Evolutionary conservation across 371 early-diverging fungal species (phyloP), one percentile per base, ranked within the genome.

Genomic region (Syncephalastrum sp.): DNA sequence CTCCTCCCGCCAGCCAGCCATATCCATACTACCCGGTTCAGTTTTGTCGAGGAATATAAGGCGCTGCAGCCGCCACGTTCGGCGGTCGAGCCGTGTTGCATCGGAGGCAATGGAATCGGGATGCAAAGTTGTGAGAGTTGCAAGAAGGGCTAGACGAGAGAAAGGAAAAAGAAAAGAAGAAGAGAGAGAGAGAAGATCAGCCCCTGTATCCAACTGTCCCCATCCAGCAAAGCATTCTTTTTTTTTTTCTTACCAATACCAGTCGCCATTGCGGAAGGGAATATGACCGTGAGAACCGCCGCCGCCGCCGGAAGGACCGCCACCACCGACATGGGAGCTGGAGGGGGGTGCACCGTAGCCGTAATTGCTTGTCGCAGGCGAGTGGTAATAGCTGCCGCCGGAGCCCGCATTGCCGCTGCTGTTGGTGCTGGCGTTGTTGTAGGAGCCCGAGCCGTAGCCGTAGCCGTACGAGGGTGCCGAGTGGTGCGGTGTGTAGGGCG

Each of bases 61-160:
- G 29, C 29, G 29, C 29, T 29, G 29, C 6, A 6, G 29, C 29
- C 4, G 29, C 29, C 29, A 29, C 29, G 29, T 29, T 29, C 29
- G 29, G 63, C 5, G 74, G 74, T 43, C 70, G 70, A 7, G 67
- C 61, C 12, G 76, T 61, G 14, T 67, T 71, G 54, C 86, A 86
- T 50, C 84, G 79, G 47, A 87, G 65, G 62, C 87, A 87, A 43
- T 83, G 82, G 69, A 81, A 81, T 48, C 87, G 70, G 12, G 85
- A 83, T 21, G 87, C 87, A 67, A 87, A 86, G 57, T 86, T 86
- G 63, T 86, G 85, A 38, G 83, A 74, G 47, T 75, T 81, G 61
- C 86, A 86, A 4, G 77, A 67, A 17, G 83, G 83, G 56, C 75
- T 75, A 63, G 19, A 19, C 8, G 6, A 23, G 27, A 16, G 24